Base-by-base conservation (phyloP, 2,329 filamentous ascomycete species). In the Periglandula ipomoeae region DNA sequence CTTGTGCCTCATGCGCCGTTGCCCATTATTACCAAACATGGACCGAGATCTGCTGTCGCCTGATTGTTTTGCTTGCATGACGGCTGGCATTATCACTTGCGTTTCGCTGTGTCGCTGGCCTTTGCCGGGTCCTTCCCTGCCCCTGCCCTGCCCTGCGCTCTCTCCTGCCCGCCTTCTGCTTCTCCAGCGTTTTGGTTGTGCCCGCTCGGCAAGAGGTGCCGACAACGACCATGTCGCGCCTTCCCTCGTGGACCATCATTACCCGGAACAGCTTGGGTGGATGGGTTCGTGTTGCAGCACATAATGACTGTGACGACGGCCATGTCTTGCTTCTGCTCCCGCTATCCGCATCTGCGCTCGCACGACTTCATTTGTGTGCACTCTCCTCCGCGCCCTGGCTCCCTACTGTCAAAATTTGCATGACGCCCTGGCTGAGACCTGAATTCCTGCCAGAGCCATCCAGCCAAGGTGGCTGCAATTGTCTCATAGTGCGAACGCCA, bases 131-230 rank as follows among this genome's bases (percentile, higher is more conserved):
- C 9, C 17, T 38, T 20, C 17, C 35, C 35, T n/a, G 17, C 35
- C 35, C 17, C 13, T 11, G 19, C 15, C 35, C 35, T 38, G 19
- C 35, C 35, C 13, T 20, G 11, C 35, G 13, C 35, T 38, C 35
- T 20, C 9, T n/a, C 6, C 5, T 38, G 10, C 9, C 34, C 10
- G 7, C 35, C 35, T 38, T n/a, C 30, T 32, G 35, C 35, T 20
- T 19, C 35, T 4, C 13, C 35, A 20, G 19, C 19, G 19, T 44
- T 44, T 44, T 15, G 26, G 15, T 26, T 44, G 9, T 27, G 41
- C 23, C 41, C 13, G 42, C 42, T 44, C 42, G 42, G 42, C 42
- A 27, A 44, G 23, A 10, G 22, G 42, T 44, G 42, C 42, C 42
- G 42, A 44, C 19, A n/a, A 32, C 30, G 26, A 38, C 13, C n/a